Base-by-base conservation (phyloP, 805 yeast species). In the Candida argentea region DNA sequence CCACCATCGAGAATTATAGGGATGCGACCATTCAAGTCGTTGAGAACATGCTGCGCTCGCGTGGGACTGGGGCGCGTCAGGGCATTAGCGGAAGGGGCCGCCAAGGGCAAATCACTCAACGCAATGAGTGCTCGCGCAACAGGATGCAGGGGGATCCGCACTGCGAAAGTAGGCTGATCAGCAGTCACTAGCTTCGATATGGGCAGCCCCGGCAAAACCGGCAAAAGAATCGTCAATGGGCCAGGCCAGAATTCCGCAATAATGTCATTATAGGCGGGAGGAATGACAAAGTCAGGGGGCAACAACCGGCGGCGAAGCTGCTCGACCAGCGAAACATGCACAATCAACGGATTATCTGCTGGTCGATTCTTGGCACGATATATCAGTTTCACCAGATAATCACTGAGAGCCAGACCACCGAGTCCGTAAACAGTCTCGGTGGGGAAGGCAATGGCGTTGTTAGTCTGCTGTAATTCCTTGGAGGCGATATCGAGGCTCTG, bases 31-130 rank as follows among this genome's bases (percentile, higher is more conserved):
- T 80, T 46, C 30, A 91, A 53, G 46, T 91, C 98, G 43, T 74
- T 73, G 39, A 57, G 70, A 0, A 91, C 98, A 49, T 91, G 98
- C 6, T 66, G 54, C 1, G 98, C 97, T 19, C 66, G 45, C 0
- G 98, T 91, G 2, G 97, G 95, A 12, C 94, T 81, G 2, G 98
- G 98, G 28, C 85, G 61, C 0, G 98, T 91, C 2, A 95, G 85
- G 2, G 95, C 89, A 52, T 91, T 91, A 2, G 98, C 98, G 1
- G 95, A 84, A 0, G 98, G 98, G 0, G 98, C 98, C 1, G 98
- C 98, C 20, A 91, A 55, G 1, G 98, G 97, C 2, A 81, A 70
- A 39, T 86, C 91, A 30, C 93, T 73, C 8, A 82, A 44, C 2
- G 84, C 81, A 30, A 91, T 86, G 25, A 91, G 58, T 0, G 97